Evolutionary conservation across 2,329 filamentous ascomycete genomes (phyloP).

Genomic region (Chrysoporthe deuterocubensis): DNA sequence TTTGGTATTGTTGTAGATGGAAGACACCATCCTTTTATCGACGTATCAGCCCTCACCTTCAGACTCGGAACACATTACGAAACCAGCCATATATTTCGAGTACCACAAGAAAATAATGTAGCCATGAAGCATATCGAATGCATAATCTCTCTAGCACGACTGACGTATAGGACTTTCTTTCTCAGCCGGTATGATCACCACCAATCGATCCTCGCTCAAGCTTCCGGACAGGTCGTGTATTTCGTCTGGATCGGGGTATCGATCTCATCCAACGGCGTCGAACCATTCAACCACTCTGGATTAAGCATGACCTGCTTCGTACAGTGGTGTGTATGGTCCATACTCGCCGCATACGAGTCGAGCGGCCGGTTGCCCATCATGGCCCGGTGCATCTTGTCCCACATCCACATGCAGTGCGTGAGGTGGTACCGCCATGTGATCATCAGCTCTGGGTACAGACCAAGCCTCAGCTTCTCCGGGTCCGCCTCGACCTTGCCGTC

Average conservation of each 20-base stretch:
- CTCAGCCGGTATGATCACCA: background rate
- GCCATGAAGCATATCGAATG: no score
- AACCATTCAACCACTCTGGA: background rate
- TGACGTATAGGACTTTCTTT: no score
- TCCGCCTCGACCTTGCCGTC: slow-evolving; percentile 8
- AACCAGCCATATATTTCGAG: no score
- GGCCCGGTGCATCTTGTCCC: slow-evolving; percentile 12
- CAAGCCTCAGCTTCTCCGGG: background rate
- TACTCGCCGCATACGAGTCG: slow-evolving; percentile 9
- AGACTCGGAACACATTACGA: background rate
- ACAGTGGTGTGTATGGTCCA: slow-evolving; percentile 6
- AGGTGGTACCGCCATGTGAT: slow-evolving; percentile 11
- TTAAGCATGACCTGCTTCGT: slow-evolving; percentile 2
- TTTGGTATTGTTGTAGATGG: no score
- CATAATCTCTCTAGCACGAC: no score
- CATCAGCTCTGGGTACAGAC: background rate
- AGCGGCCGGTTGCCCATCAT: slow-evolving; percentile 2
- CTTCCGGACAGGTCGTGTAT: slow-evolving; percentile 1
- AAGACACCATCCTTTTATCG: no score
- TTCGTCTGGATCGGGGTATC: slow-evolving; percentile 2
- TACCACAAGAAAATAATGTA: background rate
- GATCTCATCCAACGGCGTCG: background rate
- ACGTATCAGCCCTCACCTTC: background rate
- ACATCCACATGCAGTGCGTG: slow-evolving; percentile 15
- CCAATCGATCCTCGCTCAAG: background rate